Percentiles rank a stretch among this genome's conserved stretches.
Conservation (phyloP, 202 grass and related monocot genomes). For the Zoysia matrella region DNA sequence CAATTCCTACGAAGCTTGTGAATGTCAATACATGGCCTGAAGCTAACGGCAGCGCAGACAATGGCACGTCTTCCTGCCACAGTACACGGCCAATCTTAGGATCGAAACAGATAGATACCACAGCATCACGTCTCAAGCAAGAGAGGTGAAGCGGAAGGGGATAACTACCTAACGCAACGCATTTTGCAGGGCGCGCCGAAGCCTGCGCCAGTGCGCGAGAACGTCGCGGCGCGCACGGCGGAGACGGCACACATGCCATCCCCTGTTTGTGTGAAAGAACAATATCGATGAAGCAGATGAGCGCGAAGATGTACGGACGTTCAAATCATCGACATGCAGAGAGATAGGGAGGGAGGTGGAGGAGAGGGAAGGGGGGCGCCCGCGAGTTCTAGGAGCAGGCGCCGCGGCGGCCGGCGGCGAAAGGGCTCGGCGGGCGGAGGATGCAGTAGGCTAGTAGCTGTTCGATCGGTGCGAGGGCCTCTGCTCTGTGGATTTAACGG, state of each 20-base stretch:
- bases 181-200: neutral
- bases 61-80: no score
- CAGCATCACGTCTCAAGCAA: no score
- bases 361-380: neutral
- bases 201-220: neutral
- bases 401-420: neutral
- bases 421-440: neutral
- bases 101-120: no score
- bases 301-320: neutral
- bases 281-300: neutral
- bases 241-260: slow-evolving; percentile 40
- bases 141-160: slow-evolving; percentile 1
- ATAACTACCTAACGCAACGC: slow-evolving; percentile 25
- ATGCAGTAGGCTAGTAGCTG: neutral
- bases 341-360: no score
- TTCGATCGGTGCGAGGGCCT: neutral
- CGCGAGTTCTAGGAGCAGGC: neutral
- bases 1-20: no score
- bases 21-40: no score
- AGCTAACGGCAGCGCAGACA: no score
- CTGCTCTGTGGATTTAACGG: neutral
- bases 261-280: neutral
- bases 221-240: neutral
- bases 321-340: neutral
- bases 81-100: no score